Conservation (phyloP, 2,329 filamentous ascomycete species). For the Calonectria montana region DNA sequence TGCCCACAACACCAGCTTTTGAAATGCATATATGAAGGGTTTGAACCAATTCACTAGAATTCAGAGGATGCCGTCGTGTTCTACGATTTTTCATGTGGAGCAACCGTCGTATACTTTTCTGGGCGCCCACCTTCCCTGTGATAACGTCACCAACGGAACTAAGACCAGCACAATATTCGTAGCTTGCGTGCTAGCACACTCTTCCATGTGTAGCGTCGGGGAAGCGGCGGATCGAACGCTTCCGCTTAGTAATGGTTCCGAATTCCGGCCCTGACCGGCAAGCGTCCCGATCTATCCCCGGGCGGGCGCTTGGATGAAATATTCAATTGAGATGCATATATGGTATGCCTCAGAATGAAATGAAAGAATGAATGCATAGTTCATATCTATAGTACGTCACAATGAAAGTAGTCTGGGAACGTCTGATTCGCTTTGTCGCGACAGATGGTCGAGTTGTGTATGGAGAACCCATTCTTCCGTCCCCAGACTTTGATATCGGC, state of each 20-base stretch:
- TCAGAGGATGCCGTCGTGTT: too few relatives aligned
- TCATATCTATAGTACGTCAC: not conserved
- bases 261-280: not conserved
- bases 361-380: too few relatives aligned
- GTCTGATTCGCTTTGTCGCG: slow-evolving; percentile 66
- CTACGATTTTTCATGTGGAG: too few relatives aligned
- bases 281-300: not conserved
- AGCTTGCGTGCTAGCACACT: not conserved
- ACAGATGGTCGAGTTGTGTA: slow-evolving; percentile 61
- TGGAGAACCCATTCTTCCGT: slow-evolving; percentile 63
- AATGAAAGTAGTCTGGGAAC: slow-evolving; percentile 57
- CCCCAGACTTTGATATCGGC: slow-evolving; percentile 56
- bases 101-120: too few relatives aligned
- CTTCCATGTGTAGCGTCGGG: not conserved
- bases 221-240: not conserved
- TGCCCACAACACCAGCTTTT: too few relatives aligned
- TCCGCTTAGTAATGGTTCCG: not conserved
- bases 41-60: too few relatives aligned
- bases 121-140: too few relatives aligned
- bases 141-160: not conserved
- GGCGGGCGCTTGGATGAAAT: not conserved
- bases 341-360: not conserved
- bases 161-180: not conserved
- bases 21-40: too few relatives aligned
- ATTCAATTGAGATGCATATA: not conserved